phyloP scores from a whole-genome alignment of 164 flowering plant species.

The Stephania yunnanensis region DNA sequence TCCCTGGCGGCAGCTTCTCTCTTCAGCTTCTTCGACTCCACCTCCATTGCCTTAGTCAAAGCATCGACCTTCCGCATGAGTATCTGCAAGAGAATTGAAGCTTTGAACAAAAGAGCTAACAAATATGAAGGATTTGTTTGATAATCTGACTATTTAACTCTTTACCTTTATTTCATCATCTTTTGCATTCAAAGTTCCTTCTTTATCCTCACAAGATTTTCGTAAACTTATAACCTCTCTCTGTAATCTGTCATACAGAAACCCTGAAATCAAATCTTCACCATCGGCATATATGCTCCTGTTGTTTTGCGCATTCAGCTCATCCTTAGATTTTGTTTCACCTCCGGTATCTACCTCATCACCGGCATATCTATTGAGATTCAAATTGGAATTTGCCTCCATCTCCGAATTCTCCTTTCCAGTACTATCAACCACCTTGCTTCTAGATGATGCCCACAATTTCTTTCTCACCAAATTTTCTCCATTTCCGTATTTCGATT shows the following conservation, averaged over 20 bases:
- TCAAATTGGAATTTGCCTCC: constrained; percentile 27
- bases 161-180: constrained; percentile 82
- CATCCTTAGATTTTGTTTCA: constrained; percentile 22
- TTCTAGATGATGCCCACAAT: constrained; percentile 54
- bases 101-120: background rate
- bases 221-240: constrained; percentile 68
- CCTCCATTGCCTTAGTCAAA: constrained; percentile 64
- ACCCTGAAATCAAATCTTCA: constrained; percentile 76
- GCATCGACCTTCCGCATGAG: constrained; percentile 65
- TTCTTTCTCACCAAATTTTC: constrained; percentile 35
- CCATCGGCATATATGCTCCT: constrained; percentile 16
- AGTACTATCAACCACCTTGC: constrained; percentile 40
- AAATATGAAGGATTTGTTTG: background rate
- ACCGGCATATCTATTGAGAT: constrained; percentile 15
- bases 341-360: constrained; percentile 20
- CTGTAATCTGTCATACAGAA: constrained; percentile 77
- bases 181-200: constrained; percentile 43
- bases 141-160: background rate
- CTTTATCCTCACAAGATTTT: constrained; percentile 58
- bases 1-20: constrained; percentile 62
- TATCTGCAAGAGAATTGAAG: constrained; percentile 36
- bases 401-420: constrained; percentile 52
- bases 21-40: constrained; percentile 59
- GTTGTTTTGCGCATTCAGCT: constrained; percentile 19
- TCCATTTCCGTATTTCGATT: constrained; percentile 27